Evolutionary conservation across 371 early-diverging fungal genomes (phyloP), one percentile per base, ranked within the genome.

Genomic region (Smittium culicis): DNA sequence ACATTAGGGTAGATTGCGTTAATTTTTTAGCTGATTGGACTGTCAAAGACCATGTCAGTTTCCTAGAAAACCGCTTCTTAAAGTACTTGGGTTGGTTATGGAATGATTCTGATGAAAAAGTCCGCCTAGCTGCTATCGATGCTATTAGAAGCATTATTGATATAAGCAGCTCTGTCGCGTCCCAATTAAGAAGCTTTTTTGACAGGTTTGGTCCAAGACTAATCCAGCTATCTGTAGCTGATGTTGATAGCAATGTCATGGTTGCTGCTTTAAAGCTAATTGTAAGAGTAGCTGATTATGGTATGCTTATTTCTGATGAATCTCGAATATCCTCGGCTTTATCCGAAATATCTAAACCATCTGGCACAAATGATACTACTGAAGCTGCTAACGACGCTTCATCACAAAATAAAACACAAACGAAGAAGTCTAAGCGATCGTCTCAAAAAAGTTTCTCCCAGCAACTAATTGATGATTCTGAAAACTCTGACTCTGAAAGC

Each of bases 31-130:
- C 90, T 32, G 67, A 71, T 1, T 94, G 93, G 92, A 86, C 90
- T 70, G 69, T 75, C 1, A 75, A 72, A 28, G 85, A 84, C 70
- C 88, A 91, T 24, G 79, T 82, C 2, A 70, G 77, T 27, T 96
- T 88, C 68, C 73, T 91, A 30, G 85, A 88, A 33, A 81, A 88
- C 14, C 61, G 72, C 28, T 90, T 93, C 71, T 71, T 93, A 31
- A 79, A 90, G 30, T 91, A 91, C 70, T 67, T 92, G 5, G 93
- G 94, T 14, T 92, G 93, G 93, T 80, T 86, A 59, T 77, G 94
- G 33, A 86, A 88, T 58, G 95, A 96, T 73, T 85, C 81, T 70
- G 86, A 84, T 68, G 66, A 72, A 0, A 72, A 72, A 14, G 78
- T 78, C 35, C 70, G 78, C 35, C 74, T 75, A 55, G 67, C 70